phyloP scores from a whole-genome alignment of 495 filamentous ascomycete species.

The Penicillium ochrochloron region DNA sequence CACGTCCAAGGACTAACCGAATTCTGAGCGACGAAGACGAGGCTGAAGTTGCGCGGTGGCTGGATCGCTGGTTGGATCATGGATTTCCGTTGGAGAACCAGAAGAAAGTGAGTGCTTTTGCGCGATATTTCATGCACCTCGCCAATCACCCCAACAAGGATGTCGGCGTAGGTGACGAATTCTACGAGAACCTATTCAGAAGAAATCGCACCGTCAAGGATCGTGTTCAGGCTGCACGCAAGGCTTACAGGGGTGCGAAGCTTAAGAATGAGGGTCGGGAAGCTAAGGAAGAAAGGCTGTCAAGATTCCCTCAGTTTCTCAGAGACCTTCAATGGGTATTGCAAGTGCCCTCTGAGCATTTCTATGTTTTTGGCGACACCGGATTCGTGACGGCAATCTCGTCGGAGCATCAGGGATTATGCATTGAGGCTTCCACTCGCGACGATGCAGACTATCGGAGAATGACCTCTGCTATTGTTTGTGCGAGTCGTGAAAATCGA shows the following conservation, averaged over 20 bases:
- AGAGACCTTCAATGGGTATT: not conserved
- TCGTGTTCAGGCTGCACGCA: not conserved
- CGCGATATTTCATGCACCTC: not conserved
- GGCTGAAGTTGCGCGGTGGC: not conserved
- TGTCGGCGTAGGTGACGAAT: not conserved
- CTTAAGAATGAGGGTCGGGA: not conserved
- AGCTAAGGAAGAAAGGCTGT: conserved; percentile 4
- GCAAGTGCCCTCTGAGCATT: not conserved
- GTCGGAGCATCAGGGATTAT: conserved; percentile 2
- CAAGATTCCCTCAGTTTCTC: not conserved
- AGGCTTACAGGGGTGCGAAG: not conserved
- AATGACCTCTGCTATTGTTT: not conserved
- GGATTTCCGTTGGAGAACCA: not conserved
- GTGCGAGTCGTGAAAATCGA: not conserved
- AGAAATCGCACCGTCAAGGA: not conserved
- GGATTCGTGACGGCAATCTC: not conserved
- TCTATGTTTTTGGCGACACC: conserved; percentile 1
- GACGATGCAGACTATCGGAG: not conserved
- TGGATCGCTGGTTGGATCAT: not conserved
- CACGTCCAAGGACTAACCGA: not conserved
- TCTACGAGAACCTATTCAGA: not conserved
- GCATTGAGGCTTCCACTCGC: conserved; percentile 2
- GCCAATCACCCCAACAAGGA: not conserved
- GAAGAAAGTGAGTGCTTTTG: conserved; percentile 1
- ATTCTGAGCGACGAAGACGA: conserved; percentile 3